phyloP scores from a whole-genome alignment of 2,329 filamentous ascomycete species.

The Fusarium musae region DNA sequence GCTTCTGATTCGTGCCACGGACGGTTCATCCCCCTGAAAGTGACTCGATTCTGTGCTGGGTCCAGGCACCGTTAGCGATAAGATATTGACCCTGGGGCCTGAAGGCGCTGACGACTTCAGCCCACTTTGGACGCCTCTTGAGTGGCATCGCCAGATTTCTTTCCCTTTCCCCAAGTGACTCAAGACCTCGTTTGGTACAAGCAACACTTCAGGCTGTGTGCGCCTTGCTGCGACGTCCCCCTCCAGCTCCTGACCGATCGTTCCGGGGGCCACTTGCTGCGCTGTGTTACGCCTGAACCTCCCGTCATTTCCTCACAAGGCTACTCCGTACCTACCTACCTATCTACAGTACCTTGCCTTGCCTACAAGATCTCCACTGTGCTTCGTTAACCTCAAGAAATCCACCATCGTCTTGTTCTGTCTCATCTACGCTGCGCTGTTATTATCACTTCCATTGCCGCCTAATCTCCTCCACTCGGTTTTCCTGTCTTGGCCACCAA shows the following conservation, averaged over 20 bases:
- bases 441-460: conserved; percentile 24
- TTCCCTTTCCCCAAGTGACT: conserved; percentile 17
- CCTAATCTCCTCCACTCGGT: conserved; percentile 24
- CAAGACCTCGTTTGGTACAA: conserved; percentile 1
- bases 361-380: conserved; percentile 3
- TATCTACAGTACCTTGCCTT: not conserved
- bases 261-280: conserved; percentile 37
- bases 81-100: conserved; percentile 15
- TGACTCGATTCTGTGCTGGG: conserved; percentile 35
- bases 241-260: conserved; percentile 41
- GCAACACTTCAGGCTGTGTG: not conserved
- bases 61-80: conserved; percentile 25
- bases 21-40: conserved; percentile 26
- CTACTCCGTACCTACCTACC: conserved; percentile 1
- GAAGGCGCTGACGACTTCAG: conserved; percentile 33
- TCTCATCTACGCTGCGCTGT: conserved; percentile 16
- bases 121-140: conserved; percentile 37
- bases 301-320: conserved; percentile 9
- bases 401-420: not conserved
- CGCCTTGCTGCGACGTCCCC: conserved; percentile 6
- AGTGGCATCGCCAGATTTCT: conserved; percentile 31
- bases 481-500: conserved; percentile 17
- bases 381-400: conserved; percentile 14
- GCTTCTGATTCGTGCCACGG: conserved; percentile 24
- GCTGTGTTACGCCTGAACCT: conserved; percentile 9